Conservation (phyloP, 2,329 filamentous ascomycete species). For the Fusarium sp. region DNA sequence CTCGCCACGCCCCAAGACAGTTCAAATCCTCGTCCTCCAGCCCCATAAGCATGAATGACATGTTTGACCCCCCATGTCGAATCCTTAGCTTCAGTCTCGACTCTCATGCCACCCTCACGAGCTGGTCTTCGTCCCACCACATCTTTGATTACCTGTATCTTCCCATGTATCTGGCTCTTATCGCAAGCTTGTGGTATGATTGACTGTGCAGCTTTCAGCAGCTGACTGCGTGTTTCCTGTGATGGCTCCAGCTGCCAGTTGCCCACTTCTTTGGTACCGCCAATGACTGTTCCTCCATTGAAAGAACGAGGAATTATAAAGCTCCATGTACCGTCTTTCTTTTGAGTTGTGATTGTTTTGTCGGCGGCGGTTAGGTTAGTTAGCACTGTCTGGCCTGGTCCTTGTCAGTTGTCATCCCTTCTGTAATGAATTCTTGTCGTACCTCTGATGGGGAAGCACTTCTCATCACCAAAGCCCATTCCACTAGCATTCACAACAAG, state of each 20-base stretch:
- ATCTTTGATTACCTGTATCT: slow-evolving; percentile 54
- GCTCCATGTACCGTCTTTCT: slow-evolving; percentile 71
- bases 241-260: slow-evolving; percentile 66
- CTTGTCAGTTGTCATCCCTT: not conserved
- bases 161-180: not conserved
- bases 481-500: slow-evolving; percentile 52
- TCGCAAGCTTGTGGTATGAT: slow-evolving; percentile 30
- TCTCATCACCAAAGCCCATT: slow-evolving; percentile 49
- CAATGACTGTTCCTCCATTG: slow-evolving; percentile 72
- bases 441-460: slow-evolving; percentile 52
- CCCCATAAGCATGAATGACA: slow-evolving; percentile 68
- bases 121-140: slow-evolving; percentile 61
- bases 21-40: slow-evolving; percentile 71
- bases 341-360: slow-evolving; percentile 67
- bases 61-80: slow-evolving; percentile 17
- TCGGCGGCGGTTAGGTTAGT: slow-evolving; percentile 52
- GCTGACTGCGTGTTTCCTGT: slow-evolving; percentile 55
- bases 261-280: slow-evolving; percentile 72
- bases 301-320: slow-evolving; percentile 72
- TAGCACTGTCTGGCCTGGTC: slow-evolving; percentile 51
- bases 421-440: accelerated
- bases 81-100: slow-evolving; percentile 40
- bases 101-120: slow-evolving; percentile 60
- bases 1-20: slow-evolving; percentile 70
- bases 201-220: slow-evolving; percentile 26